A percentile compares a stretch with the other conserved stretches of the same genome.
Evolutionary conservation across 768 basidiomycete species (phyloP).

Genomic region (Russula foetens): DNA sequence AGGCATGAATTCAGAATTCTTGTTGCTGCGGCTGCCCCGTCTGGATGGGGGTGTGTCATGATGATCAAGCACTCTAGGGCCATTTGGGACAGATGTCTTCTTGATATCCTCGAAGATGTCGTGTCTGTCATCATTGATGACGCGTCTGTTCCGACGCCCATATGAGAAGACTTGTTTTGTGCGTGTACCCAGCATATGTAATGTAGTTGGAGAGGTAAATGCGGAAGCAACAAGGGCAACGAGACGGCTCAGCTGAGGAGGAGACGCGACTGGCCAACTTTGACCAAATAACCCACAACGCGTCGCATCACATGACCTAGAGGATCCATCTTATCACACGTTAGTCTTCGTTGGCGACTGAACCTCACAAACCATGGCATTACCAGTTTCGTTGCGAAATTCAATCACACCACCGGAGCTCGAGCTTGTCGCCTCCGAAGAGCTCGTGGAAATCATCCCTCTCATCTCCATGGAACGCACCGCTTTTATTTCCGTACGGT

Average conservation of each 20-base stretch:
- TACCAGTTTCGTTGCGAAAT: slow-evolving; percentile 59
- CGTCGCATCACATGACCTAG: slow-evolving; percentile 26
- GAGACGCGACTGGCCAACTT: slow-evolving; percentile 1
- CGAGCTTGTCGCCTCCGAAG: slow-evolving; percentile 80
- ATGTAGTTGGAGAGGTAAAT: not conserved
- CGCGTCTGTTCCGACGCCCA: slow-evolving; percentile 52
- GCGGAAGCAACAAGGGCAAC: not conserved
- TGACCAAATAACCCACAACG: slow-evolving; percentile 21
- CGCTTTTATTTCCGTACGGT: slow-evolving; percentile 77
- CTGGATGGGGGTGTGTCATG: not conserved
- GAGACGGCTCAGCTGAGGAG: too few species aligned
- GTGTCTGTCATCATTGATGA: slow-evolving; percentile 40
- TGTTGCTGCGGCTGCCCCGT: not conserved
- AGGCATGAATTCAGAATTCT: not conserved
- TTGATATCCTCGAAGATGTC: slow-evolving; percentile 6
- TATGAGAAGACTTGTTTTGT: slow-evolving; percentile 63
- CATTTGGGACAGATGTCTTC: not conserved
- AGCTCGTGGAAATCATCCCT: slow-evolving; percentile 80
- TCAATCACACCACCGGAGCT: slow-evolving; percentile 81
- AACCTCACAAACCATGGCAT: slow-evolving; percentile 47
- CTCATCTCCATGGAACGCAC: slow-evolving; percentile 87
- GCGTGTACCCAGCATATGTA: slow-evolving; percentile 45
- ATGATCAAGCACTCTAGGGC: not conserved
- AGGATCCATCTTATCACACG: not conserved
- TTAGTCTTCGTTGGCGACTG: too few species aligned